phyloP scores from a whole-genome alignment of 495 filamentous ascomycete genomes.

The Letharia lupina region DNA sequence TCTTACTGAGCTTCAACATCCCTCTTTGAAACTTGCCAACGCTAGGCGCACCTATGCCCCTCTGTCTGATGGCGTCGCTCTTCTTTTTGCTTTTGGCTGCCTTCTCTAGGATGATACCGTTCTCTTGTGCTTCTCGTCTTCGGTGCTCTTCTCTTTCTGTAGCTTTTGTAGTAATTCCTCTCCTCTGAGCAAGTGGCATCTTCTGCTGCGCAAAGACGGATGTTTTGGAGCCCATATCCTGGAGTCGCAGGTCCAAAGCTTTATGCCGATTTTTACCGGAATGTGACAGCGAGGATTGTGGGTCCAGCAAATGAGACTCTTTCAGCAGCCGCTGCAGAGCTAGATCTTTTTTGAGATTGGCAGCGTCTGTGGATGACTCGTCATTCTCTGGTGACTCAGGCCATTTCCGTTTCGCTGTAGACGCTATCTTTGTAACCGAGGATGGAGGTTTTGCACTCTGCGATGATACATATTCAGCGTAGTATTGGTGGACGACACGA shows the following conservation, averaged over 20 bases:
- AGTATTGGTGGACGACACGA: neutral
- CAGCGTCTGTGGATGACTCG: conserved; percentile 45
- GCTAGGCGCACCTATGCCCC: conserved; percentile 61
- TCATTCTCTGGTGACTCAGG: conserved; percentile 36
- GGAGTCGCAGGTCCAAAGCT: conserved; percentile 73
- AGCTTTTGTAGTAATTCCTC: conserved; percentile 64
- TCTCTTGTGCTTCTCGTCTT: conserved; percentile 72
- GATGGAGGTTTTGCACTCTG: conserved; percentile 45
- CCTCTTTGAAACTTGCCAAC: conserved; percentile 76
- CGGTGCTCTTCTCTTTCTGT: conserved; percentile 57
- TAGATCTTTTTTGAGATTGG: conserved; percentile 82
- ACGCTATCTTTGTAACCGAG: conserved; percentile 33
- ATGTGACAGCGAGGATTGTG: conserved; percentile 49
- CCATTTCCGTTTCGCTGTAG: conserved; percentile 31
- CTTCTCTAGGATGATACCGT: conserved; percentile 78
- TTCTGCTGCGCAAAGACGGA: conserved; percentile 66
- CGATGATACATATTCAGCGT: neutral
- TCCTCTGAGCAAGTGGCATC: conserved; percentile 75
- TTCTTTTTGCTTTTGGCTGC: conserved; percentile 38
- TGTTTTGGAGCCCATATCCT: conserved; percentile 66
- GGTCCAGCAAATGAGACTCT: conserved; percentile 86
- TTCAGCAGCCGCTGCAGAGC: conserved; percentile 79
- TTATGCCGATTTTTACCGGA: conserved; percentile 60
- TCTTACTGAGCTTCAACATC: conserved; percentile 67
- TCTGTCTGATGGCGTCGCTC: conserved; percentile 44